Conservation (phyloP, 768 basidiomycete species). For the Termitomyces sp. region DNA sequence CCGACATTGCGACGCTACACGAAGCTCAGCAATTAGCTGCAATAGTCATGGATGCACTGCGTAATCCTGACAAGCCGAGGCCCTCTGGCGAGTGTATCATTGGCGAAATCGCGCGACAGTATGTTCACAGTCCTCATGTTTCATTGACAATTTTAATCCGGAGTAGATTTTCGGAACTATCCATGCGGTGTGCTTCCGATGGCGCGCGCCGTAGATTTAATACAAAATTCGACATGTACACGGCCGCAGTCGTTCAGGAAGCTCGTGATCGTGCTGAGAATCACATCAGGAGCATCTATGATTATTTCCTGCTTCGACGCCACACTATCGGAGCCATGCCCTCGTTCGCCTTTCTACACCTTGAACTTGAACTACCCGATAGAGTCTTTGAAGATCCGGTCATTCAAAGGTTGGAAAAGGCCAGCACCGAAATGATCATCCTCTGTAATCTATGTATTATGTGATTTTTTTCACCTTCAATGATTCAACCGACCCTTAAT, state of each 20-base stretch:
- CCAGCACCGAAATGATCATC: not conserved
- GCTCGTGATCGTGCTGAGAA: not conserved
- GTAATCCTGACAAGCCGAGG: slow-evolving; percentile 30
- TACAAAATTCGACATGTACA: not conserved
- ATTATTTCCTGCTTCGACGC: not conserved
- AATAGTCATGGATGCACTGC: slow-evolving; percentile 36
- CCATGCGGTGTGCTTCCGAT: not conserved
- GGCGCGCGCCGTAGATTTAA: not conserved
- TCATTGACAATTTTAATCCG: too few species aligned
- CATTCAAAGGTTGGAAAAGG: not conserved
- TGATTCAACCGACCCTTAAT: not conserved
- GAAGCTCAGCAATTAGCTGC: slow-evolving; percentile 27
- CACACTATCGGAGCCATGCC: not conserved
- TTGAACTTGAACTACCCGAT: not conserved
- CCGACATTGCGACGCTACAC: slow-evolving; percentile 32
- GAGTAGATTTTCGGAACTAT: not conserved
- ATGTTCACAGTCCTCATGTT: slow-evolving; percentile 9
- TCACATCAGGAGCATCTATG: not conserved
- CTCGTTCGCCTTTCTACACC: not conserved
- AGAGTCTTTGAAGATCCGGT: not conserved
- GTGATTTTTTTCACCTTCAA: too few species aligned
- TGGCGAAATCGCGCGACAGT: slow-evolving; percentile 39
- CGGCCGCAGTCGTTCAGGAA: not conserved
- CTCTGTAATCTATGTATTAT: not conserved
- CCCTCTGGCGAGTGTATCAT: slow-evolving; percentile 32